These are phyloP conservation scores for Phalaenopsis equestris DNA, from an alignment of 106 monocot species.

Conservation along the genomic window DNA sequence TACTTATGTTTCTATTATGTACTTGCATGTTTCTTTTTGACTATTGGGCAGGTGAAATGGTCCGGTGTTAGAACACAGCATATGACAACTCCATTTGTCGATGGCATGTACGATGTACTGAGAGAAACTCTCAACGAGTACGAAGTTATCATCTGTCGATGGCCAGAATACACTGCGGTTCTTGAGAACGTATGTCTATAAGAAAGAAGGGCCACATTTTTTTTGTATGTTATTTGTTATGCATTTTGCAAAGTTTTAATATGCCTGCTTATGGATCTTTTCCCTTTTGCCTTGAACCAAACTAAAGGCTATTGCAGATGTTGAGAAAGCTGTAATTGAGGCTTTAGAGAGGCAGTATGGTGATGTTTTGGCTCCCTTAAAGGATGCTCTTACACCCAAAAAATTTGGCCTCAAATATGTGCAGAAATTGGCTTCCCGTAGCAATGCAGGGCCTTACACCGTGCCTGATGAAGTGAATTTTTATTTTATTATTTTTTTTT, in stretches of 20 bases:
- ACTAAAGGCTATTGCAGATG: slow-evolving; percentile 89
- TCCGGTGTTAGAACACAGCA: slow-evolving; percentile 83
- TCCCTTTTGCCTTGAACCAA: slow-evolving; percentile 12
- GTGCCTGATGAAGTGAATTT: slow-evolving; percentile 72
- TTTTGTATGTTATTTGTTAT: not conserved
- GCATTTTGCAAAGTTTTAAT: not conserved
- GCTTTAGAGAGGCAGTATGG: slow-evolving; percentile 90
- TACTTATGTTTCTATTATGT: not conserved
- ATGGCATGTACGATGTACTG: slow-evolving; percentile 87
- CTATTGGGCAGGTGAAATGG: slow-evolving; percentile 74
- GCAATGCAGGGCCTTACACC: slow-evolving; percentile 50
- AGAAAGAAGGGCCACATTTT: not conserved
- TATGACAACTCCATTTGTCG: slow-evolving; percentile 90
- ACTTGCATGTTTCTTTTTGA: not conserved
- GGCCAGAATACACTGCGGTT: slow-evolving; percentile 88
- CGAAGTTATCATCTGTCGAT: slow-evolving; percentile 88
- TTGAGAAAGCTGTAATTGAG: slow-evolving; percentile 89
- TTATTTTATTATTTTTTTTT: not conserved
- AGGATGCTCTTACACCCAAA: slow-evolving; percentile 81
- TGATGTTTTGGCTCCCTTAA: slow-evolving; percentile 82
- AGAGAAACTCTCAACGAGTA: slow-evolving; percentile 80
- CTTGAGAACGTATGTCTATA: slow-evolving; percentile 79
- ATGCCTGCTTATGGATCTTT: not conserved
- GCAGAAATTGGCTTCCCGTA: slow-evolving; percentile 81
- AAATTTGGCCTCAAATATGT: slow-evolving; percentile 99